These are phyloP conservation scores for Gnaphalium uliginosum DNA, from an alignment of 129 eudicot species.

Conservation along the genomic window DNA sequence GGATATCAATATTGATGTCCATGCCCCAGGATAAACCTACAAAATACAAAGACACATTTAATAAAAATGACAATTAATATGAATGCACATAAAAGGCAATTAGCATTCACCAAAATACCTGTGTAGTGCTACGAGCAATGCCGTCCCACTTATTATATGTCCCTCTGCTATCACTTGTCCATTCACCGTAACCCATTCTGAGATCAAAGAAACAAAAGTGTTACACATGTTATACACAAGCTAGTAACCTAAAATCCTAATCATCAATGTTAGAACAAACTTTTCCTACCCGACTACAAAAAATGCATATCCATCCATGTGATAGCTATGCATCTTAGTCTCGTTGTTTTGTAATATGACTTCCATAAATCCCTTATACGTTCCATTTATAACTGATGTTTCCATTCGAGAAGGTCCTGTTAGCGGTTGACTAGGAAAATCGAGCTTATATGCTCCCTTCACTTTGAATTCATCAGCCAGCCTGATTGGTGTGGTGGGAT, in stretches of 20 bases:
- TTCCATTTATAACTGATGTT: conserved; percentile 63
- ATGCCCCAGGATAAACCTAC: conserved; percentile 74
- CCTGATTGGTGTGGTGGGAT: conserved; percentile 64
- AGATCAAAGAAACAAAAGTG: background rate
- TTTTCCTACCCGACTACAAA: conserved; percentile 64
- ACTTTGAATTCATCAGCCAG: conserved; percentile 58
- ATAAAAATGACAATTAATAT: background rate
- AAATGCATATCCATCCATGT: conserved; percentile 64
- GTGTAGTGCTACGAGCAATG: conserved; percentile 62
- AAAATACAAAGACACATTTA: background rate
- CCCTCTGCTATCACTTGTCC: conserved; percentile 65
- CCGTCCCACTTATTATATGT: conserved; percentile 83
- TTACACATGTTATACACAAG: background rate
- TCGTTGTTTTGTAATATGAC: conserved; percentile 66
- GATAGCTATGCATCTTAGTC: conserved; percentile 63
- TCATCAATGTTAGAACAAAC: background rate
- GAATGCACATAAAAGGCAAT: no score
- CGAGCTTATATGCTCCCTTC: conserved; percentile 53
- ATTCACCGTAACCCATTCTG: conserved; percentile 77
- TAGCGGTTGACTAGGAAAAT: conserved; percentile 58
- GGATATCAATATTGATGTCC: conserved; percentile 65
- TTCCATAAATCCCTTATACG: conserved; percentile 71
- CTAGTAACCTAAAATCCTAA: background rate
- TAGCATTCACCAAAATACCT: conserved; percentile 34
- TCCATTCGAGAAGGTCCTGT: conserved; percentile 53